Evolutionary conservation across 768 basidiomycete species (phyloP), one percentile per base, ranked within the genome.

Genomic region (Lactarius quietus): DNA sequence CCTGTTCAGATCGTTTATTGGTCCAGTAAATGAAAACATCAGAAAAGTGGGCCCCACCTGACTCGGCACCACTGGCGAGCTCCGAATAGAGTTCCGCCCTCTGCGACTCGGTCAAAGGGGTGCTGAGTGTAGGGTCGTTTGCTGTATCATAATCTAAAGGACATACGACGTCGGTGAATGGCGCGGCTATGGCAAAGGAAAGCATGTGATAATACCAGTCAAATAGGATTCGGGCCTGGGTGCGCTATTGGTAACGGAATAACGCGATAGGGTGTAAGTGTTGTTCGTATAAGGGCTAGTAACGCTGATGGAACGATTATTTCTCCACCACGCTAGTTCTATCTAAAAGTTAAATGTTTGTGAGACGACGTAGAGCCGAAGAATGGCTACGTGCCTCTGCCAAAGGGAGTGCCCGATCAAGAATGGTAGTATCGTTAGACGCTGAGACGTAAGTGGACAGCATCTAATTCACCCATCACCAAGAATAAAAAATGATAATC

Each of bases 161-260:
- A 6, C 26, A 51, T 64, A 56, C 48, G 38, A 54, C 14, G 71
- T 59, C 26, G n/a, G 15, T 6, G 48, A 45, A 52, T 10, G 45
- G 39, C 17, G 39, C 17, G 48, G 59, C 17, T 17, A 10, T 8
- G 1, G 26, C 1, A 14, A 55, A 55, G 48, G n/a, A 26, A 43
- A 54, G n/a, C 12, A 39, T 18, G 9, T 23, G n/a, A 74, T 78
- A 38, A 15, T 65, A 85, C 87, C 87, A 29, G 79, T 78, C 23
- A 86, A 73, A 71, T 90, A 90, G 0, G 88, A 92, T 78, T 98
- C 95, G 0, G 95, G 95, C 14, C 95, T 82, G 43, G 95, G 95
- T 2, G 93, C 94, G 18, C 78, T 87, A 73, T 94, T 96, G 69
- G 81, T 86, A 0, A 93, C 95, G 10, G 83, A 78, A 71, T 93